These are phyloP conservation scores for Oidium heveae DNA, from an alignment of 2,329 filamentous ascomycete species.

Conservation along the genomic window DNA sequence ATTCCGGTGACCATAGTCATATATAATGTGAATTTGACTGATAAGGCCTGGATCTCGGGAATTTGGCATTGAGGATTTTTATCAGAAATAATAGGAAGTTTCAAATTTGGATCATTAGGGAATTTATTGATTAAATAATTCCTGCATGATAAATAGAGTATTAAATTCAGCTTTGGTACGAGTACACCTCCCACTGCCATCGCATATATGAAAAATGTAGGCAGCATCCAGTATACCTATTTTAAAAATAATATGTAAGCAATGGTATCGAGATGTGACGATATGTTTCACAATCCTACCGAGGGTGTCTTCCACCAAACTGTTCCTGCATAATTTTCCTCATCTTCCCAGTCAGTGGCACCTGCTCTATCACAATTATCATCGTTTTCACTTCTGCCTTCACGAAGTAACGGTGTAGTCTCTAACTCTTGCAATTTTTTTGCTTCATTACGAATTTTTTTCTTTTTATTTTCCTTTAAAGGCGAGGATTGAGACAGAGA, in stretches of 20 bases:
- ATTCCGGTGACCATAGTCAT: constrained; percentile 50
- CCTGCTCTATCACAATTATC: constrained; percentile 25
- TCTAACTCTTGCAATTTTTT: constrained; percentile 1
- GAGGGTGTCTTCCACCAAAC: constrained; percentile 39
- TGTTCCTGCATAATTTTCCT: constrained; percentile 14
- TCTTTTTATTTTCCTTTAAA: too few species aligned
- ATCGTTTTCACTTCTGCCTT: constrained; percentile 20
- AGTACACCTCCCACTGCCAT: constrained; percentile 16
- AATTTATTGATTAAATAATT: constrained; percentile 52
- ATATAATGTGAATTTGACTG: constrained; percentile 55
- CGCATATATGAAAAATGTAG: constrained; percentile 19
- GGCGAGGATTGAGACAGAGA: too few species aligned
- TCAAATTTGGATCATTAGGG: constrained; percentile 29
- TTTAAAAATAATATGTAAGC: too few species aligned
- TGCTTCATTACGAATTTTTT: too few species aligned
- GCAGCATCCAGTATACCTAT: constrained; percentile 61
- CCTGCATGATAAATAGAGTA: constrained; percentile 60
- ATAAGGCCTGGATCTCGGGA: constrained; percentile 50
- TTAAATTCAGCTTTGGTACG: constrained; percentile 71
- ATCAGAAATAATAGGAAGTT: constrained; percentile 39
- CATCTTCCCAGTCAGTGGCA: too few species aligned
- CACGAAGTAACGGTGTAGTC: constrained; percentile 8
- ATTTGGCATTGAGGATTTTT: constrained; percentile 61
- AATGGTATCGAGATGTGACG: too few species aligned
- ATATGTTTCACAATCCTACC: constrained; percentile 17